A percentile compares a stretch with the other conserved stretches of the same genome.
phyloP scores from a whole-genome alignment of 768 basidiomycete species.

The Coprinopsis sp. region DNA sequence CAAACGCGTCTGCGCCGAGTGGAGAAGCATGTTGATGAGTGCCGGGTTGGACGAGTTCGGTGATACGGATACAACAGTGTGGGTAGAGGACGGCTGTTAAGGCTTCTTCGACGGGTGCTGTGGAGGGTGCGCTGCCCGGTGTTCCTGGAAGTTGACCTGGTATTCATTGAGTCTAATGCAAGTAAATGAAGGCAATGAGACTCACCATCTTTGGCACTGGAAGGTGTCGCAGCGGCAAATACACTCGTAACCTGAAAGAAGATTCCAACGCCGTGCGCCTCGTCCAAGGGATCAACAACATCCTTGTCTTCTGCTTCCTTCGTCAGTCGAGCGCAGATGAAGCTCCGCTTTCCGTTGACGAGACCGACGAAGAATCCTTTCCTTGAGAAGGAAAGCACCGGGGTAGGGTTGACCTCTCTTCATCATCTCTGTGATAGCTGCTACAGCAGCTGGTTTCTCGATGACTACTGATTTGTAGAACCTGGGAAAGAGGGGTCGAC shows the following conservation, averaged over 20 bases:
- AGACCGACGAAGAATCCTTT: conserved; percentile 24
- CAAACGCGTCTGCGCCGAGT: too few species aligned
- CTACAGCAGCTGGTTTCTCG: conserved; percentile 83
- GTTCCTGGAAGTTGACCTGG: conserved; percentile 28
- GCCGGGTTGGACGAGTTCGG: conserved; percentile 75
- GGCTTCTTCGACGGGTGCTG: conserved; percentile 74
- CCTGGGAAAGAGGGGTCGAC: conserved; percentile 92
- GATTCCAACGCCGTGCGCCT: conserved; percentile 90
- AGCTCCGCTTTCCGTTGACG: neutral
- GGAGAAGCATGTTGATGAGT: too few species aligned
- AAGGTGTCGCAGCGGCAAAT: conserved; percentile 49
- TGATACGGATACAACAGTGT: conserved; percentile 84
- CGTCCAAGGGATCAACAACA: conserved; percentile 81
- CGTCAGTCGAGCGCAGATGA: neutral
- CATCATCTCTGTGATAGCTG: conserved; percentile 95
- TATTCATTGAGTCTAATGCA: too few species aligned
- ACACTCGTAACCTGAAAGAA: conserved; percentile 97
- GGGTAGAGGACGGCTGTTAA: conserved; percentile 95
- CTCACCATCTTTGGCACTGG: neutral
- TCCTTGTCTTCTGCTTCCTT: conserved; percentile 83
- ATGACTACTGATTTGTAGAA: conserved; percentile 98
- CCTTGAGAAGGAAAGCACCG: conserved; percentile 94
- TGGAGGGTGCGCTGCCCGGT: conserved; percentile 46
- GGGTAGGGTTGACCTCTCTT: conserved; percentile 95
- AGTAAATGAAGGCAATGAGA: neutral